Evolutionary conservation across 1,139 yeast species (phyloP).

Genomic region (Tardiomyces blankii): DNA sequence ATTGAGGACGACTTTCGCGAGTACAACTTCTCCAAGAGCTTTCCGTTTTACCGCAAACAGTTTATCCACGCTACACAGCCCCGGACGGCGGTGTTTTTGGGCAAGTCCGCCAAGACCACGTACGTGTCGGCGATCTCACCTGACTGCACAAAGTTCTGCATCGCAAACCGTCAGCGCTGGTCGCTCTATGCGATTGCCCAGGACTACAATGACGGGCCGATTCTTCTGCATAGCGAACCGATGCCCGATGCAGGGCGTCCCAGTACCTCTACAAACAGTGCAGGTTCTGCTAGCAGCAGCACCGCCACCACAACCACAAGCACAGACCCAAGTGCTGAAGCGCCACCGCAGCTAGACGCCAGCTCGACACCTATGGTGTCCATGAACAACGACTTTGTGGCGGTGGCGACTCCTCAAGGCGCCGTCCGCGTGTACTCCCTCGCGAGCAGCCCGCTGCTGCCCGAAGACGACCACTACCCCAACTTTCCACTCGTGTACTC

Average conservation of each 20-base stretch:
- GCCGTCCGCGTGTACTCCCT: conserved; percentile 43
- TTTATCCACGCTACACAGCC: conserved; percentile 57
- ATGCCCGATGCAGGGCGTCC: conserved; percentile 5
- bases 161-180: conserved; percentile 61
- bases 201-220: conserved; percentile 39
- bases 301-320: conserved; percentile 5
- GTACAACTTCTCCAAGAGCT: conserved; percentile 51
- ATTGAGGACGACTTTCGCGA: not conserved
- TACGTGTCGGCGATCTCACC: conserved; percentile 57
- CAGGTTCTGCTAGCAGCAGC: conserved; percentile 50
- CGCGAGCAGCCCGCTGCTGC: conserved; percentile 29
- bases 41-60: conserved; percentile 69
- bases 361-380: not conserved
- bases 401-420: conserved; percentile 68
- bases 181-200: conserved; percentile 48
- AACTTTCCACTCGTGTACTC: conserved; percentile 33
- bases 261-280: conserved; percentile 19
- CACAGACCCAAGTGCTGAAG: conserved; percentile 4
- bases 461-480: not conserved
- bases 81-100: conserved; percentile 35
- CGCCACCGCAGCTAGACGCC: conserved; percentile 1
- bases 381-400: conserved; percentile 22
- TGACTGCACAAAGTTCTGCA: conserved; percentile 49
- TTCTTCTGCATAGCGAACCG: conserved; percentile 54
- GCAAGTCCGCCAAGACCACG: conserved; percentile 36